Evolutionary conservation across 257 asterid genomes (phyloP), one percentile per base, ranked within the genome.

Genomic region (Rubia yunnanensis): DNA sequence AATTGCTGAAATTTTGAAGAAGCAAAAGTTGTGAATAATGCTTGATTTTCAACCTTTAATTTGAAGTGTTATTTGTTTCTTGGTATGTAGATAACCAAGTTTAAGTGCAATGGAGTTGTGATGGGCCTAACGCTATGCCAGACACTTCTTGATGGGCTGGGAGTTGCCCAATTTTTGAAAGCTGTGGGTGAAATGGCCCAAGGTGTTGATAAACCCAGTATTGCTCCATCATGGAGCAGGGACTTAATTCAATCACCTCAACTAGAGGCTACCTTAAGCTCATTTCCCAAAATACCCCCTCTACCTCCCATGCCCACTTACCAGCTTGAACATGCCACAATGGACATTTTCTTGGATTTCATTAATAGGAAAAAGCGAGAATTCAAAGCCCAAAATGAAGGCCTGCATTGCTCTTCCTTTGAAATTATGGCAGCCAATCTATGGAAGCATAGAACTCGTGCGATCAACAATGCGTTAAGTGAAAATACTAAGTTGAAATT

Each of bases 141-240:
- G 67, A 72, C 76, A 66, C 59, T 79, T 22, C 76, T 85, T 49
- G 85, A 80, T 18, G 90, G 90, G 18, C 72, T 84, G 5, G 87
- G 90, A 56, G 85, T 87, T n/a, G 87, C 90, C 14, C 90, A 84
- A 48, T 84, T 82, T 72, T 63, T 84, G 24, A 80, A 80, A 11
- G 87, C 85, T 9, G 83, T 84, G 0, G 87, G 87, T 3, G 87
- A 84, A 39, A 27, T 79, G 18, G 90, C 87, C 0, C 71, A 70
- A 73, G 84, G 87, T 17, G 73, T 68, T 2, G 66, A 76, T 24
- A 50, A 74, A 41, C 85, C 66, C 31, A 75, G 66, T 24, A 23
- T 63, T 48, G 18, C 44, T 10, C 85, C 90, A 1, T 65, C 64
- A 53, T 84, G 90, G 90, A 58, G 70, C 73, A 63, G 90, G 70